Percentiles rank a stretch among this genome's conserved stretches.
Evolutionary conservation across 2,329 filamentous ascomycete species (phyloP).

Genomic region (Aureobasidium vineae): DNA sequence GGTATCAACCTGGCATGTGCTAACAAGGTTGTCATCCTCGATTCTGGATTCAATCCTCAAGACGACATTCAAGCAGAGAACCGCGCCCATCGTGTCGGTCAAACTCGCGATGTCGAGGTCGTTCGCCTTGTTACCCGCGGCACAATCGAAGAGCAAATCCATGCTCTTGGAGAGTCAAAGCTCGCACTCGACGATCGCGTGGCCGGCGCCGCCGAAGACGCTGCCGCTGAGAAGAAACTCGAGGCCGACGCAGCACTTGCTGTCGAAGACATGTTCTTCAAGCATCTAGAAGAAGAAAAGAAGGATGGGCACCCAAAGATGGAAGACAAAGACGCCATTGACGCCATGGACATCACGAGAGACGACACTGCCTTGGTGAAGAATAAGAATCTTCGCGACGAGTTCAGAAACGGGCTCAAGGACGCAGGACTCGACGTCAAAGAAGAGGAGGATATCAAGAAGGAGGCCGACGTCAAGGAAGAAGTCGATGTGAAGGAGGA

Average conservation of each 20-base stretch:
- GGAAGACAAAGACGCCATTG: constrained; percentile 23
- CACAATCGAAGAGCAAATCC: constrained; percentile 92
- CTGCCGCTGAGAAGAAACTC: constrained; percentile 44
- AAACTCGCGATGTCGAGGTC: constrained; percentile 86
- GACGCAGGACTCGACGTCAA: constrained; percentile 43
- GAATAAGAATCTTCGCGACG: constrained; percentile 42
- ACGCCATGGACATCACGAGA: constrained; percentile 15
- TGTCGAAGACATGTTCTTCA: constrained; percentile 44
- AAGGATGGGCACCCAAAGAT: constrained; percentile 15
- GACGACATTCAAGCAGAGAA: constrained; percentile 99
- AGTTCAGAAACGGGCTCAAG: constrained; percentile 45
- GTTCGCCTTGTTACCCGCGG: constrained; percentile 74
- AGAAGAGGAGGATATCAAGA: constrained; percentile 10
- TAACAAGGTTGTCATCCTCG: constrained; percentile 97
- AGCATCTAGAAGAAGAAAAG: constrained; percentile 28
- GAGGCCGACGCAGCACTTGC: constrained; percentile 42
- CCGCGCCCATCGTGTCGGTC: constrained; percentile 89
- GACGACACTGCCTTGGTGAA: constrained; percentile 9
- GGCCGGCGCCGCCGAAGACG: constrained; percentile 51
- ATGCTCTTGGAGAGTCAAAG: constrained; percentile 88
- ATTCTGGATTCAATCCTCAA: constrained; percentile 95
- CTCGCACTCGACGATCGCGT: constrained; percentile 79
- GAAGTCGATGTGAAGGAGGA: neutral
- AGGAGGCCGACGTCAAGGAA: constrained; percentile 1
- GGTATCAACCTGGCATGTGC: constrained; percentile 94